Base-by-base conservation (phyloP, 2,329 filamentous ascomycete genomes). In the Aspergillus hortae region DNA sequence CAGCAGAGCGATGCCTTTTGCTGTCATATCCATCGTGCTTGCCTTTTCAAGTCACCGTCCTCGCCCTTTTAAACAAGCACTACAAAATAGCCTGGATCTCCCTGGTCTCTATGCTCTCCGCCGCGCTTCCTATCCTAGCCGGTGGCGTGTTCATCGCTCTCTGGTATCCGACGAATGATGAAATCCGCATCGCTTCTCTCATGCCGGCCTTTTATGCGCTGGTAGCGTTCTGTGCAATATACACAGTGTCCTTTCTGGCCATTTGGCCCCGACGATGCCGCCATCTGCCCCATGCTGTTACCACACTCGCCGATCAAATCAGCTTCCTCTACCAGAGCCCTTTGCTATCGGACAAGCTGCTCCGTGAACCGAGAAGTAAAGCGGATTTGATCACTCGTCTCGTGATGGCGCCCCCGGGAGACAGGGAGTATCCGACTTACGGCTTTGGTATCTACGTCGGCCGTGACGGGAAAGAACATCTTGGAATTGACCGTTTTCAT, bases 321-420 rank as follows among this genome's bases (percentile, higher is more conserved):
- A 87, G 84, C 64, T 92, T 92, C 67, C 77, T 92, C 40, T 84
- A 89, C 53, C 85, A 86, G 59, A 86, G 85, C 41, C 86, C 87
- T 21, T 75, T 95, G 15, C 75, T 89, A 2, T 77, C 81, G 4
- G 91, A 96, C 63, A 79, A 84, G 9, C 82, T 87, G 0, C 92
- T 96, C 66, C 80, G 84, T 46, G 81, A 85, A 35, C 83, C 87
- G 2, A 77, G 79, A 25, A 85, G 79, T n/a, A 86, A 85, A 57
- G 76, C 76, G 0, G 87, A 91, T 57, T 79, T 96, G 17, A 79
- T 86, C 19, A 84, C 81, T 0, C 77, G 88, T 40, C 74, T 96
- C 2, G 85, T 89, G 46, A 82, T 41, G 73, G 76, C 71, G 0
- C 69, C 72, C 0, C 70, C 70, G 0, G 68, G 68, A 1, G 72